Base-by-base conservation (phyloP, 177 flowering plant species). In the Vitis hybrid region DNA sequence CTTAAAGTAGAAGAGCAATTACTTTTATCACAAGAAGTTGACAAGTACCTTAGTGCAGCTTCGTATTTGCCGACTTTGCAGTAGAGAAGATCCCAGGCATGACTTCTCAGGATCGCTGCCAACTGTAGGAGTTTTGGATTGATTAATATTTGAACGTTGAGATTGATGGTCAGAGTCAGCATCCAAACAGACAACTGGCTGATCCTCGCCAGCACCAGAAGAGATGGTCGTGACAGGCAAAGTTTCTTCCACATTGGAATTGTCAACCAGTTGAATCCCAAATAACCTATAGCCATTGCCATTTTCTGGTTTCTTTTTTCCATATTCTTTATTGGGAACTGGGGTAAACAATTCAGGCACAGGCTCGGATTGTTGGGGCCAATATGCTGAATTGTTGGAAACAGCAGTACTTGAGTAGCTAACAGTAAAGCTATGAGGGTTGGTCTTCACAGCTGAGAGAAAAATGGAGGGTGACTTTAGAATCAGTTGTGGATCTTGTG, bases 81-180 rank as follows among this genome's bases (percentile, higher is more conserved):
- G 3, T 15, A 15, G 24, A 56, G n/a, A 18, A n/a, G 59, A 56
- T 56, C 59, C 18, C 59, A n/a, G 59, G 59, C 59, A 56, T 5
- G 59, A 56, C 18, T 56, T 56, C 59, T 56, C 59, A 3, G 59
- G 18, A 14, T 56, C 59, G 19, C 18, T 14, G 59, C 59, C 18
- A 5, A 3, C 59, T 0, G 59, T 2, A 56, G 59, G 59, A 14
- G 3, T 56, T 7, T n/a, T 18, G 9, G 59, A 56, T 56, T 56
- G 59, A 56, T n/a, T 56, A n/a, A n/a, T 56, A 56, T 56, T 56
- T 16, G 59, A 56, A n/a, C 16, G 59, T 56, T n/a, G 59, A 56
- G 19, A 56, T 56, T 14, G 59, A 7, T 14, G 19, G 59, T 56
- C 59, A 56, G 19, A 56, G 19, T 56, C 19, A 16, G 10, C 19